Percentiles rank a stretch among this genome's conserved stretches.
Evolutionary conservation across 768 basidiomycete species (phyloP).

Genomic region (Suillus subluteus): DNA sequence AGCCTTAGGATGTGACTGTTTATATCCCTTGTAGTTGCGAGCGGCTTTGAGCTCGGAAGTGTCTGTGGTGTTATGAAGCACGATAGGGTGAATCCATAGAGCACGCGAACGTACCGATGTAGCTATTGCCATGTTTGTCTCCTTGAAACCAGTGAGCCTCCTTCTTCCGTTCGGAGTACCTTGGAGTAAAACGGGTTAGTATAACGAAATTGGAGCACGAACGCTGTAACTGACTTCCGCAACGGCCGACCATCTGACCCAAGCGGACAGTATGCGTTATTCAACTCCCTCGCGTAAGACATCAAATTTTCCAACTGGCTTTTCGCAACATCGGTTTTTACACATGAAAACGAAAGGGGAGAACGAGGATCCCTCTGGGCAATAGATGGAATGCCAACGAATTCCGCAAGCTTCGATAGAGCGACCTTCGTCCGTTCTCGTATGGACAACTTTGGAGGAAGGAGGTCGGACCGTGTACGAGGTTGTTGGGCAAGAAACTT

Average conservation of each 20-base stretch:
- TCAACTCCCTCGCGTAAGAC: conserved; percentile 48
- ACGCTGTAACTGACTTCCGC: conserved; percentile 52
- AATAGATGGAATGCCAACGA: conserved; percentile 50
- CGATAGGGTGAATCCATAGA: conserved; percentile 8
- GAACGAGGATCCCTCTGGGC: conserved; percentile 58
- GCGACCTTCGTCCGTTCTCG: conserved; percentile 59
- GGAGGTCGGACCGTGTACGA: conserved; percentile 50
- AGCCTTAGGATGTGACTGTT: background rate
- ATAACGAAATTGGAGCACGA: background rate
- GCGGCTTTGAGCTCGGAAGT: conserved; percentile 26
- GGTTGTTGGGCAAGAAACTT: conserved; percentile 66
- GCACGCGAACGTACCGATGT: conserved; percentile 46
- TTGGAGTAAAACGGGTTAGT: conserved; percentile 21
- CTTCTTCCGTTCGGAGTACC: conserved; percentile 59
- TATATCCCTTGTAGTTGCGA: conserved; percentile 17
- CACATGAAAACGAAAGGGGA: conserved; percentile 69
- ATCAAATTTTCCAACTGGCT: conserved; percentile 54
- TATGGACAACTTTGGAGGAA: conserved; percentile 36
- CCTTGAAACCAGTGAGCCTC: conserved; percentile 67
- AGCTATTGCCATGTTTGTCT: conserved; percentile 57
- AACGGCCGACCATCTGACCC: conserved; percentile 60
- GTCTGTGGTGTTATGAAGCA: conserved; percentile 21
- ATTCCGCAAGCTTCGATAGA: conserved; percentile 52
- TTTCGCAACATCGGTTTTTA: conserved; percentile 52
- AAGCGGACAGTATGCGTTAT: conserved; percentile 57